These are phyloP conservation scores for Porodaedalea pini DNA, from an alignment of 1,284 basidiomycete species.

Conservation along the genomic window DNA sequence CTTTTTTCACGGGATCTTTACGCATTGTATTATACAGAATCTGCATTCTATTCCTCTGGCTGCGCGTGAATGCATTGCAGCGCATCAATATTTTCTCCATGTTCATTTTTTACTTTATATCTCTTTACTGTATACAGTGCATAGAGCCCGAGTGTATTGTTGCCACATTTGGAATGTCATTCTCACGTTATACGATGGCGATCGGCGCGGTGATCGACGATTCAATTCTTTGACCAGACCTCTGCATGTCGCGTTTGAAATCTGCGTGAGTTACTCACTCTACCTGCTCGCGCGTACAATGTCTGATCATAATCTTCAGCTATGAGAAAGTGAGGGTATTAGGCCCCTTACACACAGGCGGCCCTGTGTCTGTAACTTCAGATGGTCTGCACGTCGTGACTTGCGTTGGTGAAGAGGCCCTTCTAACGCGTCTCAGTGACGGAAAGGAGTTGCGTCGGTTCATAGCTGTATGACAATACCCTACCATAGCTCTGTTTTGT, in stretches of 20 bases:
- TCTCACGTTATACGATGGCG: too few species aligned
- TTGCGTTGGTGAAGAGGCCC: slow-evolving; percentile 81
- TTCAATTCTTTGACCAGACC: too few species aligned
- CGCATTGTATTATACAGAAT: slow-evolving; percentile 12
- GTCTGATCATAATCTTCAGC: slow-evolving; percentile 36
- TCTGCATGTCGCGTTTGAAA: slow-evolving; percentile 45
- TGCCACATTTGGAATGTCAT: too few species aligned
- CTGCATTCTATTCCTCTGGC: neutral
- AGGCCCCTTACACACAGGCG: slow-evolving; percentile 82
- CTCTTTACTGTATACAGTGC: too few species aligned
- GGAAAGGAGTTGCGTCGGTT: slow-evolving; percentile 80
- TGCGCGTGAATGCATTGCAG: neutral
- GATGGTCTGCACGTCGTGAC: slow-evolving; percentile 83
- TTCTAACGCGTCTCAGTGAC: slow-evolving; percentile 76
- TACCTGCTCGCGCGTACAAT: slow-evolving; percentile 12
- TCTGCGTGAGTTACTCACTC: slow-evolving; percentile 49
- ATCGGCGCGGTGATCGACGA: neutral
- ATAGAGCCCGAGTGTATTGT: too few species aligned
- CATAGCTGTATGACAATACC: slow-evolving; percentile 58
- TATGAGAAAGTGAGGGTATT: slow-evolving; percentile 72
- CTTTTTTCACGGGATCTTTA: neutral
- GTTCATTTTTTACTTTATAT: slow-evolving; percentile 20
- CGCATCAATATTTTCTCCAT: neutral
- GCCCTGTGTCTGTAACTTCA: slow-evolving; percentile 75
- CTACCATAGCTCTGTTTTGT: slow-evolving; percentile 10